Percentiles rank a stretch among this genome's conserved stretches.
These are phyloP conservation scores for Pyrus betulifolia DNA, from an alignment of 306 rosid genomes.

Conservation along the genomic window DNA sequence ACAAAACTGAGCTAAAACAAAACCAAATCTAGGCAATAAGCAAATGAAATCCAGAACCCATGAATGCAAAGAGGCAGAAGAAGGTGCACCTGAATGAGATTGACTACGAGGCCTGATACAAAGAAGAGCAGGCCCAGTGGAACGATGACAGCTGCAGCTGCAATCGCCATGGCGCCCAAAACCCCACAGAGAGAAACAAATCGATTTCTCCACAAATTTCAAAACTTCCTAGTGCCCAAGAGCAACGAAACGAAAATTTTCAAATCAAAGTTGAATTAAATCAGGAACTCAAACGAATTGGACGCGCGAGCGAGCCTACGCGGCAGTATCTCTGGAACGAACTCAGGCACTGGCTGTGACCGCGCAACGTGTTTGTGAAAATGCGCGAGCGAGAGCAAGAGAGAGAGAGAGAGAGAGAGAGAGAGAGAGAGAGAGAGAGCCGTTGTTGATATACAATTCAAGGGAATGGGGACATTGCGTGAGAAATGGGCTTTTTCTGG, in stretches of 20 bases:
- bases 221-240: background rate
- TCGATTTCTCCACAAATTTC: background rate
- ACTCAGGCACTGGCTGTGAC: background rate
- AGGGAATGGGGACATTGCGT: background rate
- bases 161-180: conserved; percentile 63
- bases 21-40: background rate
- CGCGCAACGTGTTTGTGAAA: background rate
- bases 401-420: no score
- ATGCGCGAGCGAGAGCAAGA: background rate
- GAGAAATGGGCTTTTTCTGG: background rate
- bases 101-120: conserved; percentile 72
- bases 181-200: background rate
- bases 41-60: background rate
- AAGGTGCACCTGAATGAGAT: conserved; percentile 65
- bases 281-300: background rate
- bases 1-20: background rate
- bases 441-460: background rate
- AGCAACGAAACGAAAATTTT: background rate
- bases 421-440: background rate
- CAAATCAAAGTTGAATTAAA: background rate
- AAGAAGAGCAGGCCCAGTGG: conserved; percentile 85
- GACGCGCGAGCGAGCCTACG: background rate
- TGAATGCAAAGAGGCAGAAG: background rate
- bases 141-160: conserved; percentile 71
- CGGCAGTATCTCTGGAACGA: background rate